Conservation (phyloP, 306 rosid species). For the Cucurbita ficifolia region DNA sequence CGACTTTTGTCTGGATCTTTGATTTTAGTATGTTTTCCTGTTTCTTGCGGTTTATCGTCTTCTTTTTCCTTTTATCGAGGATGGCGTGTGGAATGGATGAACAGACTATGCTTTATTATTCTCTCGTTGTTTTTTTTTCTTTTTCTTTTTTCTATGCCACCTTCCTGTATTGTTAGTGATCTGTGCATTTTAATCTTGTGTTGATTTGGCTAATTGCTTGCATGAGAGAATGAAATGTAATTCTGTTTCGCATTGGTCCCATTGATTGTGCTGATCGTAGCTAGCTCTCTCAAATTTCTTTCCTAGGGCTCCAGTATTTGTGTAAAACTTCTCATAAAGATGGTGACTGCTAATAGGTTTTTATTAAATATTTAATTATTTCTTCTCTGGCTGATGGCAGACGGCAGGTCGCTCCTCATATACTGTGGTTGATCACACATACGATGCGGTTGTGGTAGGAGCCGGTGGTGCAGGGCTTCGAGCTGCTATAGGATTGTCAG, state of each 20-base stretch:
- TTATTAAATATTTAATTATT: not conserved
- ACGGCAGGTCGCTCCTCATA: slow-evolving; percentile 44
- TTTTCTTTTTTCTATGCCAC: not conserved
- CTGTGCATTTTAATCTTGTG: not conserved
- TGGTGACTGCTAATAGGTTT: not conserved
- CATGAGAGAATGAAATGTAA: not conserved
- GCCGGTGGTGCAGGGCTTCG: slow-evolving; percentile 96
- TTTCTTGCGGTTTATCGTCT: not conserved
- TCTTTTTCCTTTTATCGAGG: not conserved
- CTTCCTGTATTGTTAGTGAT: not conserved
- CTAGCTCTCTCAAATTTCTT: not conserved
- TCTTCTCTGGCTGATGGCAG: slow-evolving; percentile 25
- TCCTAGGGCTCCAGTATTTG: not conserved
- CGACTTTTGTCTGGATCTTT: not conserved
- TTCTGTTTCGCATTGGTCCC: not conserved
- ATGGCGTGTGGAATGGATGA: not conserved
- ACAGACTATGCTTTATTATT: not conserved
- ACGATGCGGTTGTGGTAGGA: slow-evolving; percentile 87
- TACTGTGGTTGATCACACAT: slow-evolving; percentile 78
- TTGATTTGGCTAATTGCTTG: not conserved
- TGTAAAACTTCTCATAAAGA: not conserved
- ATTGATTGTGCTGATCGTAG: not conserved
- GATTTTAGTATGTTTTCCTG: not conserved
- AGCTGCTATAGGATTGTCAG: slow-evolving; percentile 92
- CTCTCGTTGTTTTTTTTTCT: not conserved